These are phyloP conservation scores for Lipomyces yamanashiensis DNA, from an alignment of 805 yeast genomes.

Conservation along the genomic window DNA sequence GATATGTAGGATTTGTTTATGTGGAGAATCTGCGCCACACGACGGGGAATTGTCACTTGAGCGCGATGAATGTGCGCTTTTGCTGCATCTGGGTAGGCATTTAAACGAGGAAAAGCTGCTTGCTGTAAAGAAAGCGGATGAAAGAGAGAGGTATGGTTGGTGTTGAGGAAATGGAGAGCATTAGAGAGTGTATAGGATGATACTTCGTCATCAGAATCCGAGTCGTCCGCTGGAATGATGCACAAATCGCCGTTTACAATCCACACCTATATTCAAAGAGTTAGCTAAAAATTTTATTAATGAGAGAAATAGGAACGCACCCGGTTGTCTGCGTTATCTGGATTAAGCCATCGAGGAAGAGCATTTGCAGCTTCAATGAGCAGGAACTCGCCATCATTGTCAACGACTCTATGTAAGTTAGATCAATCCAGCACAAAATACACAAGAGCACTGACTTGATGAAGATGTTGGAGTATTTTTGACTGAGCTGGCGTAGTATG, in stretches of 20 bases:
- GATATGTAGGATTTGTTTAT: constrained; percentile 35
- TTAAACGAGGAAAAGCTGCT: constrained; percentile 21
- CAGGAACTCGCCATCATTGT: constrained; percentile 62
- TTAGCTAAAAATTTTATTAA: constrained; percentile 41
- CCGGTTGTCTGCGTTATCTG: constrained; percentile 55
- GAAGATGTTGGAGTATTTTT: constrained; percentile 25
- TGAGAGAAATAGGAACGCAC: constrained; percentile 34
- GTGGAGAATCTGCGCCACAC: constrained; percentile 38
- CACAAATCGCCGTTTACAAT: constrained; percentile 35
- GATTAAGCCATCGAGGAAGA: constrained; percentile 56
- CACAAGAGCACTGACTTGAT: constrained; percentile 21
- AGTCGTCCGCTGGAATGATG: constrained; percentile 32
- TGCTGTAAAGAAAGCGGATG: constrained; percentile 18
- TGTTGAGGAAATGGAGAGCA: constrained; percentile 13
- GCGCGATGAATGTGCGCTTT: constrained; percentile 36
- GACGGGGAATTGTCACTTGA: constrained; percentile 36
- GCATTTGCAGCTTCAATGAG: constrained; percentile 55
- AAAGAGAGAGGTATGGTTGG: background rate
- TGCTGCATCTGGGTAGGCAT: constrained; percentile 33
- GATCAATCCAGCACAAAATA: background rate
- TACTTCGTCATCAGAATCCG: background rate
- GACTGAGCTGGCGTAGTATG: constrained; percentile 37
- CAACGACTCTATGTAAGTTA: constrained; percentile 43
- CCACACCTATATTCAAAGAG: constrained; percentile 36
- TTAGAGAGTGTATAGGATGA: background rate